A percentile compares a stretch with the other conserved stretches of the same genome.
Conservation (phyloP, 192 early-diverging fungal genomes). For the Backusella liffmaniae region DNA sequence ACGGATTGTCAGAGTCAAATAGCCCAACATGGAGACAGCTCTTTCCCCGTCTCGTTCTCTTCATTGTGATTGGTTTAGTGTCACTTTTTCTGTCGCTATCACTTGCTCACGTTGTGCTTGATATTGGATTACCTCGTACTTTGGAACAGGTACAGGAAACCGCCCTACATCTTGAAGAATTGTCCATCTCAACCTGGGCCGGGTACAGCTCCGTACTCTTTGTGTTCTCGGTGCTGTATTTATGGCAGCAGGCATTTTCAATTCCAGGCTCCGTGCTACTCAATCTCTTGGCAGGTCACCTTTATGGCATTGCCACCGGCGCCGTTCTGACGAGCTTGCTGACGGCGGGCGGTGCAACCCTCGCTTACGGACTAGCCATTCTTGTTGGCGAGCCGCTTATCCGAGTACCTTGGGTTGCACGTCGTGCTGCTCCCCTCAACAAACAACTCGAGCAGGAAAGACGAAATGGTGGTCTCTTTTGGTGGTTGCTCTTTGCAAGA, state of each 20-base stretch:
- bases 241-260: conserved; percentile 59
- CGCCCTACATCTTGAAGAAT: conserved; percentile 43
- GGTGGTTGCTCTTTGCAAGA: conserved; percentile 49
- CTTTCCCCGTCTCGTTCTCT: conserved; percentile 21
- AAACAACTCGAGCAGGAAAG: conserved; percentile 31
- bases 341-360: conserved; percentile 28
- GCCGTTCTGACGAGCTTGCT: conserved; percentile 25
- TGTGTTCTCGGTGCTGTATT: conserved; percentile 47
- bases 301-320: conserved; percentile 26
- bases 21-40: conserved; percentile 12
- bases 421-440: conserved; percentile 11
- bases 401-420: conserved; percentile 23
- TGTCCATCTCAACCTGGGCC: conserved; percentile 39
- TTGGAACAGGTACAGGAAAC: conserved; percentile 48
- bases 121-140: conserved; percentile 41
- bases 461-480: conserved; percentile 41
- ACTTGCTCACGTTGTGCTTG: conserved; percentile 24
- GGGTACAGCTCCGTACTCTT: conserved; percentile 40
- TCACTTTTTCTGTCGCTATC: conserved; percentile 18
- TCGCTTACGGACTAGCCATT: conserved; percentile 26
- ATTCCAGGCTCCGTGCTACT: conserved; percentile 55
- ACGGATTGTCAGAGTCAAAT: background rate
- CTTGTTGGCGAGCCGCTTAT: conserved; percentile 33
- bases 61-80: conserved; percentile 19
- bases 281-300: conserved; percentile 34